phyloP scores from a whole-genome alignment of 805 yeast species.

The Soucietia sequanensis region DNA sequence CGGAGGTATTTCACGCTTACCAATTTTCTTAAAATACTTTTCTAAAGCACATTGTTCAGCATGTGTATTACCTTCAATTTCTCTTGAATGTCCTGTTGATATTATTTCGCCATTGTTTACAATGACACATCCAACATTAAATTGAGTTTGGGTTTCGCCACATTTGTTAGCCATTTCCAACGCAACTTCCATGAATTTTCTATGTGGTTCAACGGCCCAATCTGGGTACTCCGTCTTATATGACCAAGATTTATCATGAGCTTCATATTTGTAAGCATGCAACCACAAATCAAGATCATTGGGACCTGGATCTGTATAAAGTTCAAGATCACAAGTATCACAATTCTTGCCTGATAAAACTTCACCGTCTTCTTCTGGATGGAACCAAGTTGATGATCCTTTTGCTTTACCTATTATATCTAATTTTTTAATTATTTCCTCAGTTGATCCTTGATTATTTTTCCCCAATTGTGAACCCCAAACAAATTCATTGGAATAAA shows the following conservation, averaged over 20 bases:
- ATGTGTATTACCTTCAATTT: constrained; percentile 91
- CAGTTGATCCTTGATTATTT: constrained; percentile 50
- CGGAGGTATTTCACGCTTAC: constrained; percentile 49
- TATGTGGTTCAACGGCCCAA: constrained; percentile 71
- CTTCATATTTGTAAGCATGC: constrained; percentile 82
- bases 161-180: constrained; percentile 77
- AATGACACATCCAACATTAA: constrained; percentile 90
- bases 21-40: constrained; percentile 53
- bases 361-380: constrained; percentile 65
- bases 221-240: constrained; percentile 75
- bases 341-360: constrained; percentile 58
- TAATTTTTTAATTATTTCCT: constrained; percentile 46
- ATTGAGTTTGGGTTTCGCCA: constrained; percentile 80
- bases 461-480: constrained; percentile 83
- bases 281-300: constrained; percentile 86
- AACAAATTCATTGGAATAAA: constrained; percentile 71
- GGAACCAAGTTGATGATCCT: constrained; percentile 67
- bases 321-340: constrained; percentile 60
- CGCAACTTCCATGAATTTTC: constrained; percentile 70
- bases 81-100: constrained; percentile 87
- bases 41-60: constrained; percentile 95
- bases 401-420: constrained; percentile 69
- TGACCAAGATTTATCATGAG: constrained; percentile 59
- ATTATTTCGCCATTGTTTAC: constrained; percentile 59
- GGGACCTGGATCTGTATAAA: constrained; percentile 86